Conservation (phyloP, 768 basidiomycete genomes). For the Suillus bovinus region DNA sequence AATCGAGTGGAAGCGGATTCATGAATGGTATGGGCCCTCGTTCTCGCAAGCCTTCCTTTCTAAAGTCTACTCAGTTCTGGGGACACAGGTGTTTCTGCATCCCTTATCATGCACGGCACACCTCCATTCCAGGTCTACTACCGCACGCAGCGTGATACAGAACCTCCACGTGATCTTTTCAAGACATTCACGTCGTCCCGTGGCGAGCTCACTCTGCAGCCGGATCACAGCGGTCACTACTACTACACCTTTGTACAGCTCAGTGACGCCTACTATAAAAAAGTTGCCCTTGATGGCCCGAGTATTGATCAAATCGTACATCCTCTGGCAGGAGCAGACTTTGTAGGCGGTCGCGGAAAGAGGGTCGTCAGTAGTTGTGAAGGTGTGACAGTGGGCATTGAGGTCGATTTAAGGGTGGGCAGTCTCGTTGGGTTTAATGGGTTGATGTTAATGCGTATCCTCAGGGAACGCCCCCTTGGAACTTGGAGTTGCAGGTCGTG, state of each 20-base stretch:
- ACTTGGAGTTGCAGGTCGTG: conserved; percentile 77
- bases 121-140: conserved; percentile 89
- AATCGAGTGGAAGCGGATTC: conserved; percentile 86
- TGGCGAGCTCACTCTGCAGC: conserved; percentile 82
- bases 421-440: not conserved
- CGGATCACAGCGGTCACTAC: conserved; percentile 88
- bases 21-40: conserved; percentile 67
- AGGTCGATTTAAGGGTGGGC: conserved; percentile 77
- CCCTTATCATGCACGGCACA: conserved; percentile 82
- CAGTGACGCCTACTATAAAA: conserved; percentile 83
- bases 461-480: conserved; percentile 91
- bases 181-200: conserved; percentile 68
- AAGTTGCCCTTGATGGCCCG: conserved; percentile 70
- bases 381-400: conserved; percentile 71
- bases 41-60: conserved; percentile 9
- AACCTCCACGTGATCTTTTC: conserved; percentile 56
- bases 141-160: conserved; percentile 68
- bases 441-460: conserved; percentile 7
- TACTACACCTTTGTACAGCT: conserved; percentile 77
- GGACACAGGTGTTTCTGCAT: conserved; percentile 88
- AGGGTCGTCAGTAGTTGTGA: conserved; percentile 74
- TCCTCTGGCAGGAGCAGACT: conserved; percentile 80
- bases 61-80: conserved; percentile 59
- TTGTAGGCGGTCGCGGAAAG: conserved; percentile 54
- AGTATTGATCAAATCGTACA: conserved; percentile 89